A percentile compares a stretch with the other conserved stretches of the same genome.
phyloP scores from a whole-genome alignment of 441 rosid species.

The Pelargonium australe region DNA sequence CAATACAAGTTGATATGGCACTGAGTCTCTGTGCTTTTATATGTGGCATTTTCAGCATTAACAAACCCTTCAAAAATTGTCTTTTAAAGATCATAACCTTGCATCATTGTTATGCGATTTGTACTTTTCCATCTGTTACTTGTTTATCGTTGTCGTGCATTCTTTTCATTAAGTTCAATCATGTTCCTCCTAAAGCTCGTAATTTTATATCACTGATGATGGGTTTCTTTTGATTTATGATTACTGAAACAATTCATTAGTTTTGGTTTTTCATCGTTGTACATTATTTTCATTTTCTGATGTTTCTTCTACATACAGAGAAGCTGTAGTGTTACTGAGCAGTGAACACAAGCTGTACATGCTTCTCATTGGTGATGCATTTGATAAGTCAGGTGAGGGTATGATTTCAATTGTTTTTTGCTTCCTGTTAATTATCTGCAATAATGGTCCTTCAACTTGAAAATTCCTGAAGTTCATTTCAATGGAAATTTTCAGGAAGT shows the following conservation, averaged over 20 bases:
- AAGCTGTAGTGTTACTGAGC: conserved; percentile 61
- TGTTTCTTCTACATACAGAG: conserved; percentile 38
- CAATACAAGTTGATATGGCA: neutral
- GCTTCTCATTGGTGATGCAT: conserved; percentile 51
- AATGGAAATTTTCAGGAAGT: conserved; percentile 44
- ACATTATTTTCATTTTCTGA: conserved; percentile 5
- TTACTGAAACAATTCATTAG: neutral
- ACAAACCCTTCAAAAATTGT: neutral
- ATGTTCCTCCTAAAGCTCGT: neutral
- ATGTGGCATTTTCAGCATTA: neutral
- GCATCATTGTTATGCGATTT: neutral
- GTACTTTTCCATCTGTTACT: neutral
- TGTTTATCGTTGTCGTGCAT: neutral
- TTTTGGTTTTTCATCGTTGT: neutral
- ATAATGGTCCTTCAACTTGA: conserved; percentile 21
- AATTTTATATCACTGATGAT: neutral
- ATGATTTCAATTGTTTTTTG: conserved; percentile 20
- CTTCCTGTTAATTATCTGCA: conserved; percentile 12
- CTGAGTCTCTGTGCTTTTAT: neutral
- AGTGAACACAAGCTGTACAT: conserved; percentile 57
- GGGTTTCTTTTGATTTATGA: neutral
- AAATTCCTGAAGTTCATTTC: conserved; percentile 23
- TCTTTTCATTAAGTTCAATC: neutral
- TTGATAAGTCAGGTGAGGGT: conserved; percentile 63
- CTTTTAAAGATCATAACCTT: neutral